Base-by-base conservation (phyloP, 140 eudicot genomes). In the Anethum foeniculum region DNA sequence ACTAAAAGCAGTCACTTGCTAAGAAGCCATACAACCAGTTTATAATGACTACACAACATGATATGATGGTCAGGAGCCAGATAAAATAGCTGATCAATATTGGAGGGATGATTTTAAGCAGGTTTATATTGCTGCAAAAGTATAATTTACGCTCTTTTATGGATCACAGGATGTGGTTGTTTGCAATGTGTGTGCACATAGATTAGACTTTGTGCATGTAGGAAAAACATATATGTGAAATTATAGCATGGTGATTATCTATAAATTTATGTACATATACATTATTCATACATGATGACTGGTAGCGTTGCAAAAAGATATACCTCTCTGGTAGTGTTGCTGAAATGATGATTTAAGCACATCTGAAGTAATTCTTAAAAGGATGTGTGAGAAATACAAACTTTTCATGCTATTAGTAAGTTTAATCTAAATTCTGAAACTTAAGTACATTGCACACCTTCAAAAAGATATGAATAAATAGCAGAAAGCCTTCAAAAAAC, bases 141-240 rank as follows among this genome's bases (percentile, higher is more conserved):
- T 88, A 64, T 65, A 83, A 41, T 9, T 90, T 82, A 81, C 36
- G 94, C 5, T 85, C 98, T 23, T 88, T 34, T 91, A 1, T 91
- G 99, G 97, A 88, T 89, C 80, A 85, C 96, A 27, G 97, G 96
- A 68, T 91, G 90, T 79, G 97, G 93, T 62, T 86, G 88, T 28
- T 34, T 92, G 99, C 91, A 92, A 92, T 85, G 89, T 95, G 77
- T 92, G 91, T 82, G 5, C 16, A 51, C 58, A 13, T 67, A 67
- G 19, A 8, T 30, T 62, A 15, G 69, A 62, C 32, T 13, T n/a
- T 28, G 38, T 64, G 16, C 38, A 64, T 64, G 6, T 27, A 64
- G 71, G 38, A 1, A 64, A n/a, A 13, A 64, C 9, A 30, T 68
- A 68, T 14, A 14, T 2, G 15, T 32, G 41, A 68, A 68, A 68